Evolutionary conservation across 768 basidiomycete genomes (phyloP), one percentile per base, ranked within the genome.

Genomic region (Gyrodon lividus): DNA sequence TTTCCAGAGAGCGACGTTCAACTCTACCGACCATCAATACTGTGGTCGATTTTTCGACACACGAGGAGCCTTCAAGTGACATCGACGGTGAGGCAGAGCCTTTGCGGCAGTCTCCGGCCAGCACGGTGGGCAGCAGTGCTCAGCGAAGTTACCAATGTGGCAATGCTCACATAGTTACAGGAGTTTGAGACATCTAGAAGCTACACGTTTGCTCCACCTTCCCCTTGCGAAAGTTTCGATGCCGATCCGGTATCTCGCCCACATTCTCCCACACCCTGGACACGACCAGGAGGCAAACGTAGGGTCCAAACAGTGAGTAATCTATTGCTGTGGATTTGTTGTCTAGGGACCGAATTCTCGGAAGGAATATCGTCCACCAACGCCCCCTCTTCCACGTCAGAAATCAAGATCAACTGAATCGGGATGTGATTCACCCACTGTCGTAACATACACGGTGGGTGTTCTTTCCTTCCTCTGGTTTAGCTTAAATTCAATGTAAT

Each of bases 311-410:
- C 48, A 6, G 70, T 70, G 52, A 53, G 68, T 52, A 43, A 41
- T 23, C 19, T 24, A 37, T 37, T 19, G 12, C n/a, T 46, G 2
- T 10, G 17, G 31, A 41, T 46, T 31, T 40, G 43, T 46, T 43
- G n/a, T 26, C 17, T 14, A 42, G 23, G 26, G 17, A 45, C 49
- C 54, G 46, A 50, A 41, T 37, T 28, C 35, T 59, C 14, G 43
- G 4, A 48, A 81, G 81, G 65, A 72, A 30, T 83, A 80, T 62
- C 75, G 81, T n/a, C 80, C 81, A 39, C 81, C 81, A 5, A 83
- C 81, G 1, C 81, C 81, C 3, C 81, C 81, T 23, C 65, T 81
- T 22, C 74, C 72, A 30, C 66, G 69, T 40, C 72, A 70, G 58
- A 71, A 69, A 60, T 68, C 63, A 26, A 68, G 64, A 42, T 65